Percentiles rank a stretch among this genome's conserved stretches.
These are phyloP conservation scores for Bryopsis sp. DNA, from an alignment of 139 green algal species.

Conservation along the genomic window DNA sequence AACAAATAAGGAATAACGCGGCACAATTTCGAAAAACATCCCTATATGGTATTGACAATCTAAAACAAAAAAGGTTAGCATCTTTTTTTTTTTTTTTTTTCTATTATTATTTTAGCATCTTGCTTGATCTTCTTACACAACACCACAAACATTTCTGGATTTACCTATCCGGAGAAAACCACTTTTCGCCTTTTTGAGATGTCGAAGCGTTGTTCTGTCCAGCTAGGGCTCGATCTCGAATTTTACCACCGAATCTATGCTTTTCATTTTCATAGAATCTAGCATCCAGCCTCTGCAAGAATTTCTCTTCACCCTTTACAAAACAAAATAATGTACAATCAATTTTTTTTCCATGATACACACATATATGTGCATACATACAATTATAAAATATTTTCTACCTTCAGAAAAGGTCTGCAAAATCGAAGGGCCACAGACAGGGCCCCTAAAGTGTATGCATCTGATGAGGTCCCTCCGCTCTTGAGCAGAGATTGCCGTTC, in stretches of 20 bases:
- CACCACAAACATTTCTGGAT: background rate
- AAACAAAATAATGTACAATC: too few relatives aligned
- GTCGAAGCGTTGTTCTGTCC: background rate
- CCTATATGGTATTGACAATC: background rate
- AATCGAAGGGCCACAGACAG: conserved; percentile 25
- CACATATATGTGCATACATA: too few relatives aligned
- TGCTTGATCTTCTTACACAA: background rate
- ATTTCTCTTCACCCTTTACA: conserved; percentile 22
- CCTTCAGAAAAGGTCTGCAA: conserved; percentile 34
- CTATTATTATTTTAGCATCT: background rate
- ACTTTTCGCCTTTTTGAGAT: background rate
- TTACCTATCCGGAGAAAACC: background rate
- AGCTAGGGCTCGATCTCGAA: background rate
- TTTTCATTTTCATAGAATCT: conserved; percentile 18
- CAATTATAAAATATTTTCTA: too few relatives aligned
- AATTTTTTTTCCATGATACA: too few relatives aligned
- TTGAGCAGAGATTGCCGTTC: conserved; percentile 17
- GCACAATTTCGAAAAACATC: background rate
- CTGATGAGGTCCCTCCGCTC: background rate
- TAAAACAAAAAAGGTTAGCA: background rate
- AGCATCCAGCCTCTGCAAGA: conserved; percentile 22
- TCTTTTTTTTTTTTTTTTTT: background rate
- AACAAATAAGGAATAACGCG: background rate
- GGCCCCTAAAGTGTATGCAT: conserved; percentile 28
- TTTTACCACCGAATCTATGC: background rate